These are phyloP conservation scores for Talaromyces sp. DNA, from an alignment of 2,329 filamentous ascomycete species.

Conservation along the genomic window DNA sequence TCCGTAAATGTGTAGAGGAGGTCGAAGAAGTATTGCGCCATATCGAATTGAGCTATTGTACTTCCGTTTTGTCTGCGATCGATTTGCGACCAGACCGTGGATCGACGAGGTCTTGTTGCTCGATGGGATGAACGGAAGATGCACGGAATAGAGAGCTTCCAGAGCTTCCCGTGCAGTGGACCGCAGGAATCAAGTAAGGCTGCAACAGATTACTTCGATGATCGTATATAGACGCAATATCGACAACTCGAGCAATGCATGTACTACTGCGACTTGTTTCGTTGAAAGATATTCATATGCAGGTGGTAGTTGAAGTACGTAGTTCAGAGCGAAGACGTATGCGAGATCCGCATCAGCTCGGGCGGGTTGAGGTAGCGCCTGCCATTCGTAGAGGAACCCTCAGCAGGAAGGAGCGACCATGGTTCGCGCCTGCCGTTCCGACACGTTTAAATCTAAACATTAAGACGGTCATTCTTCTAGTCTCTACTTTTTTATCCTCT, in stretches of 20 bases:
- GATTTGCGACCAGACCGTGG: background rate
- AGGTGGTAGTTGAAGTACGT: background rate
- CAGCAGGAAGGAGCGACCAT: constrained; percentile 5
- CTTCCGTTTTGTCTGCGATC: background rate
- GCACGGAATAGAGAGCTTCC: background rate
- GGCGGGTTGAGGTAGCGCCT: background rate
- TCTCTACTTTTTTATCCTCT: background rate
- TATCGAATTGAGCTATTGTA: constrained; percentile 33
- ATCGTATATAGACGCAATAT: background rate
- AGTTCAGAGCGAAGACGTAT: background rate
- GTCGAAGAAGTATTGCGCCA: constrained; percentile 84
- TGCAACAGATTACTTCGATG: background rate
- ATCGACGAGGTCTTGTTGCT: background rate
- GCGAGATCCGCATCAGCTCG: background rate
- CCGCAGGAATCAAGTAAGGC: background rate
- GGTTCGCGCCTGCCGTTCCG: constrained; percentile 4
- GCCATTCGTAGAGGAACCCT: constrained; percentile 4
- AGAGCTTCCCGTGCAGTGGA: background rate
- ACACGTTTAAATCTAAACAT: constrained; percentile 12
- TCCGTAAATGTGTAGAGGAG: constrained; percentile 87
- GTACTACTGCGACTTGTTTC: background rate
- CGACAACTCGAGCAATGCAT: background rate
- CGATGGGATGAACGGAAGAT: background rate
- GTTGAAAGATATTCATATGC: background rate
- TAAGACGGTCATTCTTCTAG: too few relatives aligned